Conservation (phyloP, 2,329 filamentous ascomycete species). For the Aureobasidium sp. region DNA sequence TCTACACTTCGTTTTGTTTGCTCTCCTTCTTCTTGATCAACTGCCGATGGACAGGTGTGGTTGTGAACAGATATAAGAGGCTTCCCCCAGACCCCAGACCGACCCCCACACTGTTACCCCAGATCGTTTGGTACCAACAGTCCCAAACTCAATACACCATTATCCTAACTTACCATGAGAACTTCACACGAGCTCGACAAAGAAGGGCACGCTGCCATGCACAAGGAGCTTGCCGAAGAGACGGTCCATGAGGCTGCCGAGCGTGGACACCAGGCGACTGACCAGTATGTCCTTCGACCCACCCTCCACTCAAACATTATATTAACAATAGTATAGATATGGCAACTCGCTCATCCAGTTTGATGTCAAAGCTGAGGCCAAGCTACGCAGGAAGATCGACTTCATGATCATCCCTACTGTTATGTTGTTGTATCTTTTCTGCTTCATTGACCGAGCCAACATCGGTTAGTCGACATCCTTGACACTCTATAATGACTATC, state of each 20-base stretch:
- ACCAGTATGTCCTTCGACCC: constrained; percentile 38
- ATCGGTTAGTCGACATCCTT: constrained; percentile 43
- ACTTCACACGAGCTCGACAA: not conserved
- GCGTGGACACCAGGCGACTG: constrained; percentile 40
- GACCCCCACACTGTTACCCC: not conserved
- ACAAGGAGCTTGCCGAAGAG: constrained; percentile 15
- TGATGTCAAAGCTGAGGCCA: constrained; percentile 49
- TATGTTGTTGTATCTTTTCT: constrained; percentile 59
- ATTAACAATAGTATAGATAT: constrained; percentile 31
- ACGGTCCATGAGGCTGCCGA: constrained; percentile 33
- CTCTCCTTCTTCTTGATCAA: not conserved
- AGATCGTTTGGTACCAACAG: not conserved
- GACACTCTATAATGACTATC: not conserved
- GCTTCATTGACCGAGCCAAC: constrained; percentile 68
- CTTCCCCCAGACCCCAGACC: too few relatives aligned
- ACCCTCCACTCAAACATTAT: not conserved
- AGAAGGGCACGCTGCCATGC: constrained; percentile 1
- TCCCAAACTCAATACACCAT: not conserved
- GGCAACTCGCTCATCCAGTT: constrained; percentile 46
- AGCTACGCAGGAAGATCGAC: constrained; percentile 57
- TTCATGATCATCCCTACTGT: constrained; percentile 58
- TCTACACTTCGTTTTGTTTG: not conserved
- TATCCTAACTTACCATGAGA: not conserved
- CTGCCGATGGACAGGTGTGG: not conserved
- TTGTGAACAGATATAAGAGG: not conserved